Evolutionary conservation across 2,329 filamentous ascomycete genomes (phyloP).

Genomic region (Penicillium brasilianum): DNA sequence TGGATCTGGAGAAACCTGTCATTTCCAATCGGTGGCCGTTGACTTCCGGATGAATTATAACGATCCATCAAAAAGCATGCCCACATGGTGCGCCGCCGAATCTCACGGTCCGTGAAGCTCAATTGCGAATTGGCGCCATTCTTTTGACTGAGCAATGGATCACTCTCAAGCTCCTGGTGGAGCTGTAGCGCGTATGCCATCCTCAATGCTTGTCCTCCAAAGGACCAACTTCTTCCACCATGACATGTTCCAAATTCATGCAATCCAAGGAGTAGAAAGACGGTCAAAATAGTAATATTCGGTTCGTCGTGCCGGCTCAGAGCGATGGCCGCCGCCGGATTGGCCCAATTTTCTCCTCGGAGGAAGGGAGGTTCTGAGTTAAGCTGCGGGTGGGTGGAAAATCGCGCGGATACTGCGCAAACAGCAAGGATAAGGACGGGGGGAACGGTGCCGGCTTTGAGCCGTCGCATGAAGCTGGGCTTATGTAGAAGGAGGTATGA

Average conservation of each 20-base stretch:
- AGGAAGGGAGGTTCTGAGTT: slow-evolving; percentile 79
- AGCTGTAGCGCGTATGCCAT: slow-evolving; percentile 97
- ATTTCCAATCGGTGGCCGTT: slow-evolving; percentile 86
- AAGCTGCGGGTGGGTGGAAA: slow-evolving; percentile 85
- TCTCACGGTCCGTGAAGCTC: slow-evolving; percentile 92
- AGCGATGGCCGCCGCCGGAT: slow-evolving; percentile 83
- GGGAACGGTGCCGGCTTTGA: slow-evolving; percentile 75
- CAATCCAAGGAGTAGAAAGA: slow-evolving; percentile 82
- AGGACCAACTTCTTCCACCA: slow-evolving; percentile 92
- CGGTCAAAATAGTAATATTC: slow-evolving; percentile 93
- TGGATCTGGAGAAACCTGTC: slow-evolving; percentile 90
- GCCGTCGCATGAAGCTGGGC: slow-evolving; percentile 90
- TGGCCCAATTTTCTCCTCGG: slow-evolving; percentile 89
- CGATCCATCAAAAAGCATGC: slow-evolving; percentile 96
- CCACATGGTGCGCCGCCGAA: slow-evolving; percentile 95
- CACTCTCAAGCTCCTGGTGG: slow-evolving; percentile 86
- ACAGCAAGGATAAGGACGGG: slow-evolving; percentile 92
- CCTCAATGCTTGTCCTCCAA: slow-evolving; percentile 90
- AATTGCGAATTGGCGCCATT: slow-evolving; percentile 62
- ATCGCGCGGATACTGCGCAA: slow-evolving; percentile 92
- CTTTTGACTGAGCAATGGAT: slow-evolving; percentile 68
- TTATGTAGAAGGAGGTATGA: slow-evolving; percentile 95
- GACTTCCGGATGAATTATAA: slow-evolving; percentile 94
- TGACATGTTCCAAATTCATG: slow-evolving; percentile 98
- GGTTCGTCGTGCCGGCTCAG: slow-evolving; percentile 89